Evolutionary conservation across 1,284 basidiomycete genomes (phyloP), one percentile per base, ranked within the genome.

Genomic region (Ceratobasidium papillatum): DNA sequence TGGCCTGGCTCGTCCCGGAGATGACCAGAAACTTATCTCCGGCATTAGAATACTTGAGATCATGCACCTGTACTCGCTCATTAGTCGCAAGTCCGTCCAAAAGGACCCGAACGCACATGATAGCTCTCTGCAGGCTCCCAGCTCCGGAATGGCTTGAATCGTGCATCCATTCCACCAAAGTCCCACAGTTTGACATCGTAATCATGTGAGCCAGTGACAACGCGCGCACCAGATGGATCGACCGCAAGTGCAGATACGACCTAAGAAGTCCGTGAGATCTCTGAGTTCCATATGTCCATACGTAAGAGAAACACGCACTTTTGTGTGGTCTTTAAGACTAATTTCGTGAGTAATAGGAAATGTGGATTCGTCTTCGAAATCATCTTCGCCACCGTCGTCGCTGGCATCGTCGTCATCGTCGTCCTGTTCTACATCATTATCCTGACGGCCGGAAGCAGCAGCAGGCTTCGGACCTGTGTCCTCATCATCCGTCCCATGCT

Each of bases 111-210:
- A 86, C 92, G 72, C 80, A 96, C 95, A 84, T 96, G 91, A 83
- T 99, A 98, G 78, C 91, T 94, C 75, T 94, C 95, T 75, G 92
- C 90, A 75, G 96, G 94, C 82, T 99, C 96, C 88, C 94, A 99
- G 77, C 89, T 93, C 84, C 95, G 94, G 88, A 99, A 99, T 17
- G 98, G 96, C 81, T 94, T 93, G 82, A 89, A 75, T 3, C 82
- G 78, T 77, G 87, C 84, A 79, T 94, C 93, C 97, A 99, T 99
- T 7, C 98, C 98, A 79, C 97, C 98, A 84, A 99, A 99, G 83
- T 99, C 98, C 96, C 96, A 99, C 68, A 99, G 83, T 83, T 99
- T 99, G 83, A 94, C 92, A 82, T 97, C 94, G 80, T 99, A 99
- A 83, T 99, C 98, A 82, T 98, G 93, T 19, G 93, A 94, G 11